These are phyloP conservation scores for Solanum hybrid DNA, from an alignment of 305 asterid genomes.

Conservation along the genomic window DNA sequence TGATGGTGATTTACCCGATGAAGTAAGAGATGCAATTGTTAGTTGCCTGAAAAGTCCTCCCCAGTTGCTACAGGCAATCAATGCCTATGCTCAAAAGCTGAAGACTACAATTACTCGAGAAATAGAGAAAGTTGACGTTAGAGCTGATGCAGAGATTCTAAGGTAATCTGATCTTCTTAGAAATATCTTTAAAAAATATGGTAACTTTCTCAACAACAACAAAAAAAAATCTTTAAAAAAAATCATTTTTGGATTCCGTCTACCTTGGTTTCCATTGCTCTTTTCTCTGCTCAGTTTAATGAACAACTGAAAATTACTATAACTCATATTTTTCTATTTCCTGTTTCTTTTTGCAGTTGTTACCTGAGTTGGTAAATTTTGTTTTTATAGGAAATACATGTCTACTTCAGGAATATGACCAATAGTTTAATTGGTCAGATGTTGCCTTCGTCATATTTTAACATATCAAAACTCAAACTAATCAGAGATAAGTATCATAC, in stretches of 20 bases:
- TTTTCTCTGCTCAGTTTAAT: neutral
- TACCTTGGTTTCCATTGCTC: neutral
- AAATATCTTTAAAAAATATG: neutral
- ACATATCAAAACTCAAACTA: neutral
- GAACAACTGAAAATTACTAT: neutral
- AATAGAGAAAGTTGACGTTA: constrained; percentile 66
- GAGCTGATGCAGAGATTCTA: constrained; percentile 92
- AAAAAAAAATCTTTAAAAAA: neutral
- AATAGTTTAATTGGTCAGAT: neutral
- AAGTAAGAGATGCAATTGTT: constrained; percentile 49
- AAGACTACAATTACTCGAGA: constrained; percentile 53
- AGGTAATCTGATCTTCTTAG: constrained; percentile 41
- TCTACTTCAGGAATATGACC: neutral
- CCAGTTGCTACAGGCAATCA: constrained; percentile 71
- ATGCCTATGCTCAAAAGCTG: constrained; percentile 64
- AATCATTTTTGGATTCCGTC: neutral
- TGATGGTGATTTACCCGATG: constrained; percentile 62
- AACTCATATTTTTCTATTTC: neutral
- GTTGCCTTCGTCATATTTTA: neutral
- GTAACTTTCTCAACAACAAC: neutral
- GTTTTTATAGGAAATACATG: neutral
- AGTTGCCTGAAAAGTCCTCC: constrained; percentile 77
- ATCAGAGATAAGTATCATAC: neutral
- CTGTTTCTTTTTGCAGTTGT: neutral
- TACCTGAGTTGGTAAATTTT: neutral